Evolutionary conservation across 257 asterid species (phyloP).

Genomic region (Solanum neorickii): DNA sequence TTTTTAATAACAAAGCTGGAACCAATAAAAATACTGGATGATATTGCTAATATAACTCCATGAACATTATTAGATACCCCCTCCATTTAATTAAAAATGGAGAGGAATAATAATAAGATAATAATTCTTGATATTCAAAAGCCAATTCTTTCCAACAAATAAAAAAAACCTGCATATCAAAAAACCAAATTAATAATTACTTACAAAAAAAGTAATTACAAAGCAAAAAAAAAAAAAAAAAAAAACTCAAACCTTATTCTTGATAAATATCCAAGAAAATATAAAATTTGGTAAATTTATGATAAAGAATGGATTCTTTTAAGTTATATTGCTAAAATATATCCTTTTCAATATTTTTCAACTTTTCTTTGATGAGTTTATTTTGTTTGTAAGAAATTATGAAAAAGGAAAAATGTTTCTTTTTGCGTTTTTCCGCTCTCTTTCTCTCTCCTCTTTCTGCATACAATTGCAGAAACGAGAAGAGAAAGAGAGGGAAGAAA

Average conservation of each 20-base stretch:
- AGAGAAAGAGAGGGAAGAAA: background rate
- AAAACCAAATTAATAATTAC: background rate
- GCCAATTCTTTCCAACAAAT: background rate
- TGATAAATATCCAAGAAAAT: background rate
- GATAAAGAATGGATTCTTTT: background rate
- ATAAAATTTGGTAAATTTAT: background rate
- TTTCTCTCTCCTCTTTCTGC: background rate
- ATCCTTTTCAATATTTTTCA: background rate
- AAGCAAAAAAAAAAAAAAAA: background rate
- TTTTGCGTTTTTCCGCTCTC: background rate
- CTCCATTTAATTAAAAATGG: conserved; percentile 16
- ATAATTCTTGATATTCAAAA: background rate
- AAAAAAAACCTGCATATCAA: background rate
- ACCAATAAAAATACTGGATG: conserved; percentile 29
- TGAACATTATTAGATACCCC: conserved; percentile 23
- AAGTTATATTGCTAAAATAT: background rate
- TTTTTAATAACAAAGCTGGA: conserved; percentile 27
- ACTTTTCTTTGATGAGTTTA: background rate
- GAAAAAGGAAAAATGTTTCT: background rate
- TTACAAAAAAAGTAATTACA: background rate
- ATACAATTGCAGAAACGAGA: background rate
- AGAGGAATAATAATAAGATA: background rate
- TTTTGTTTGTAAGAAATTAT: background rate
- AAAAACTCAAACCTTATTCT: background rate
- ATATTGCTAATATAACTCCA: conserved; percentile 20